These are phyloP conservation scores for Clavispora carvajalis DNA, from an alignment of 805 yeast genomes.

Conservation along the genomic window DNA sequence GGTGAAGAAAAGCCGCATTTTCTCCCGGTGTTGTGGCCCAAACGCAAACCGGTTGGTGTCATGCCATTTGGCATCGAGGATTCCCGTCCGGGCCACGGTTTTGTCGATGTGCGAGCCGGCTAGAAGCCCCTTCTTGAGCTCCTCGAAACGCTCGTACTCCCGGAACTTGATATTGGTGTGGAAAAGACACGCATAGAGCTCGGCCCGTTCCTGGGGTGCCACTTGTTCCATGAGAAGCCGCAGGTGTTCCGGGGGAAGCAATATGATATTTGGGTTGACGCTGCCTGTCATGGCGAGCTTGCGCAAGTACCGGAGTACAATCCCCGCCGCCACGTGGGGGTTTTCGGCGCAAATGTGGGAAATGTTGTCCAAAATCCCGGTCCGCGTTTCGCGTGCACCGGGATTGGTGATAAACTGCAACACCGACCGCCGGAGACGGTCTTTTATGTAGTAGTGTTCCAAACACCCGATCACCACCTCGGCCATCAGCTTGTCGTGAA, in stretches of 20 bases:
- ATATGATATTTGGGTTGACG: slow-evolving; percentile 20
- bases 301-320: slow-evolving; percentile 22
- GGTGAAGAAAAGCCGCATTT: slow-evolving; percentile 29
- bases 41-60: slow-evolving; percentile 19
- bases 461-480: slow-evolving; percentile 15
- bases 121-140: slow-evolving; percentile 19
- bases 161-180: slow-evolving; percentile 28
- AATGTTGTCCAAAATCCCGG: slow-evolving; percentile 16
- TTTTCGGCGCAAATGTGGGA: slow-evolving; percentile 9
- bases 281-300: slow-evolving; percentile 20
- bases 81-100: slow-evolving; percentile 33
- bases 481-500: slow-evolving; percentile 17
- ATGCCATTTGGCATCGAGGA: slow-evolving; percentile 33
- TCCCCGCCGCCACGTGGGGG: slow-evolving; percentile 10
- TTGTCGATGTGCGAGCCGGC: slow-evolving; percentile 28
- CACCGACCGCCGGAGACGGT: slow-evolving; percentile 22
- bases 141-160: slow-evolving; percentile 9
- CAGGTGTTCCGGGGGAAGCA: slow-evolving; percentile 9
- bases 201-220: slow-evolving; percentile 7
- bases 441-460: slow-evolving; percentile 11
- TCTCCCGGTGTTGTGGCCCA: slow-evolving; percentile 14
- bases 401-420: slow-evolving; percentile 25
- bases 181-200: slow-evolving; percentile 27
- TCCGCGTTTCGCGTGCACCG: slow-evolving; percentile 10
- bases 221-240: not conserved